Evolutionary conservation across 371 early-diverging fungal genomes (phyloP), one percentile per base, ranked within the genome.

Genomic region (Rhizomucor miehei): DNA sequence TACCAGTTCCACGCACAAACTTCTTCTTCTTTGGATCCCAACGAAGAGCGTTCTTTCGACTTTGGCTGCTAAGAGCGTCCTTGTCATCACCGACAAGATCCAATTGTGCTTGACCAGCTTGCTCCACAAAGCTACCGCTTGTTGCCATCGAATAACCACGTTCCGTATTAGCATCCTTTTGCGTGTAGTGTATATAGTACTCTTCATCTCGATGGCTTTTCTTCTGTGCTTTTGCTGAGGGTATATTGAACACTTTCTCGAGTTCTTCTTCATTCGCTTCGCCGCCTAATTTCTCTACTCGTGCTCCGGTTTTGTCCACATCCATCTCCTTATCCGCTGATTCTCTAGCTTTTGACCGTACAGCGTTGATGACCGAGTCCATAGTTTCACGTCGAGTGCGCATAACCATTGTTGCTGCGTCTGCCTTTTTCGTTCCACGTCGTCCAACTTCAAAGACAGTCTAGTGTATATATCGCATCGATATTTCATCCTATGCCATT

Each of bases 1-100:
- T 81, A 44, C 90, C 90, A 3, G 80, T 75, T 17, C 89, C 88
- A 21, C 84, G 67, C 44, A 91, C 85, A 79, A 94, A 97, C 65
- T 87, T 89, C 72, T 91, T 92, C 84, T 97, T 95, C 66, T 89
- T 93, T 44, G 86, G 75, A 65, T 98, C 98, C 99, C 99, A 98
- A 40, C 88, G 82, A 40, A 95, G 59, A 25, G 73, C 75, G 46
- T 80, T 87, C 51, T 66, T 62, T 45, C 74, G 80, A 24, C 51
- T 57, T 51, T 76, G 67, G 29, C 29, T 29, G 20, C 65, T 63
- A 59, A 79, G 75, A 8, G 80, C 68, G 21, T 87, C 89, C 34
- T 84, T 80, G 51, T 94, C 97, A 59, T 97, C 97, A 40, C 89
- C 91, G 49, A 83, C 80, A 46, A 96, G 51, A 54, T 95, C 92